A percentile compares a stretch with the other conserved stretches of the same genome.
Conservation (phyloP, 2,329 filamentous ascomycete species). For the Fusarium austroafricanum region DNA sequence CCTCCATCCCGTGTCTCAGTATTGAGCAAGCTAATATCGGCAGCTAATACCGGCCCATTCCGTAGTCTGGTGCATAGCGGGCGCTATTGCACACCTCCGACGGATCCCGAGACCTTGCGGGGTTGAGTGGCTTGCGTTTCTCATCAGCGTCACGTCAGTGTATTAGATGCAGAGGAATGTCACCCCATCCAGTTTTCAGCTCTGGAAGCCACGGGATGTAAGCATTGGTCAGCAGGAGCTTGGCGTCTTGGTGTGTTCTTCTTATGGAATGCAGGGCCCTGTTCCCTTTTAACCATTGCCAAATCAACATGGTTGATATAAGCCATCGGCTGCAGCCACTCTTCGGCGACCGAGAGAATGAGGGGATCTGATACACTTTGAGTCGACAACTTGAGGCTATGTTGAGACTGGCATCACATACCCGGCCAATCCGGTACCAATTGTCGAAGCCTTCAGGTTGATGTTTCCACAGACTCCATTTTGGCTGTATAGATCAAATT, state of each 20-base stretch:
- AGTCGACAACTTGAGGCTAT: not conserved
- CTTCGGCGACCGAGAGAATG: no score
- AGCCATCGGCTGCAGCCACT: no score
- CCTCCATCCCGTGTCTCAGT: not conserved
- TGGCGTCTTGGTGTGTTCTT: not conserved
- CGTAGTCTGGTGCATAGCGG: not conserved
- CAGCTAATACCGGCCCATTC: not conserved
- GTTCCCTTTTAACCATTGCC: not conserved
- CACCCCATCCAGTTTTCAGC: not conserved
- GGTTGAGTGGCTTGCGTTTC: not conserved
- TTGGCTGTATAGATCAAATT: not conserved
- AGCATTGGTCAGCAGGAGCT: not conserved
- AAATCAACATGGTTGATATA: not conserved
- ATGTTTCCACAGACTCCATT: not conserved
- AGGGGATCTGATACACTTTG: not conserved
- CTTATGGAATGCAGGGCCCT: not conserved
- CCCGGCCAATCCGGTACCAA: not conserved
- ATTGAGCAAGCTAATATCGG: not conserved
- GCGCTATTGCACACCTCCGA: not conserved
- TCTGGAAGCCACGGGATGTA: not conserved
- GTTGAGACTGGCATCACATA: not conserved
- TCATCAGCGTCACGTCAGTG: no score
- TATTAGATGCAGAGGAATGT: not conserved
- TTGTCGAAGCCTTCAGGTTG: not conserved
- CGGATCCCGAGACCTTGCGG: not conserved